These are phyloP conservation scores for Pseudozyma tsukubaensis DNA, from an alignment of 1,284 basidiomycete genomes.

Conservation along the genomic window DNA sequence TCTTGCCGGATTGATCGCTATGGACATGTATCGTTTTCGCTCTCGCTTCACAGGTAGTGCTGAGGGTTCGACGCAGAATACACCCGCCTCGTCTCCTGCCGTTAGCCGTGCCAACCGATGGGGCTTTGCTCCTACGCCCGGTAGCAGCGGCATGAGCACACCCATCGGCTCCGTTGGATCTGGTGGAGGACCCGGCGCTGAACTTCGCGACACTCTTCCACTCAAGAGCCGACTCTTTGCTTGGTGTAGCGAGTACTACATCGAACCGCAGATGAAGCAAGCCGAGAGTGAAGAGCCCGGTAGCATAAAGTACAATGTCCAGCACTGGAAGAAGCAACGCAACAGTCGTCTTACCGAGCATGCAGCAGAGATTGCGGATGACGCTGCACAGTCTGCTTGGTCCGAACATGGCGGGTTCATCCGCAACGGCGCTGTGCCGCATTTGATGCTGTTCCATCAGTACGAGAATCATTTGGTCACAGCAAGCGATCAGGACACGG, in stretches of 20 bases:
- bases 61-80: slow-evolving; percentile 43
- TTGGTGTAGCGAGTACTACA: slow-evolving; percentile 97
- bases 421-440: slow-evolving; percentile 71
- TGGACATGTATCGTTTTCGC: slow-evolving; percentile 59
- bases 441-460: slow-evolving; percentile 84
- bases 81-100: slow-evolving; percentile 44
- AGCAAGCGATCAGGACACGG: slow-evolving; percentile 85
- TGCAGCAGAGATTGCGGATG: slow-evolving; percentile 76
- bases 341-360: slow-evolving; percentile 85
- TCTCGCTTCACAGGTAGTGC: slow-evolving; percentile 38
- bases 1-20: slow-evolving; percentile 64
- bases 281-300: slow-evolving; percentile 95
- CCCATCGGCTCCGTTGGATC: slow-evolving; percentile 37
- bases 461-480: slow-evolving; percentile 90
- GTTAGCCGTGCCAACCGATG: slow-evolving; percentile 45
- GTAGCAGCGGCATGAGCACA: slow-evolving; percentile 35
- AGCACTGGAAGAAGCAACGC: slow-evolving; percentile 91
- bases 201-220: slow-evolving; percentile 75
- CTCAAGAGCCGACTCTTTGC: slow-evolving; percentile 92
- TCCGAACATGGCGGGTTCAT: slow-evolving; percentile 82
- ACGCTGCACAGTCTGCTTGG: slow-evolving; percentile 81
- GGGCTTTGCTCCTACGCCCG: slow-evolving; percentile 38
- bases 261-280: slow-evolving; percentile 81
- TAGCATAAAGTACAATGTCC: slow-evolving; percentile 90
- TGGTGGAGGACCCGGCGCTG: slow-evolving; percentile 15